Evolutionary conservation across 768 basidiomycete genomes (phyloP), one percentile per base, ranked within the genome.

Genomic region (Kwoniella sp.): DNA sequence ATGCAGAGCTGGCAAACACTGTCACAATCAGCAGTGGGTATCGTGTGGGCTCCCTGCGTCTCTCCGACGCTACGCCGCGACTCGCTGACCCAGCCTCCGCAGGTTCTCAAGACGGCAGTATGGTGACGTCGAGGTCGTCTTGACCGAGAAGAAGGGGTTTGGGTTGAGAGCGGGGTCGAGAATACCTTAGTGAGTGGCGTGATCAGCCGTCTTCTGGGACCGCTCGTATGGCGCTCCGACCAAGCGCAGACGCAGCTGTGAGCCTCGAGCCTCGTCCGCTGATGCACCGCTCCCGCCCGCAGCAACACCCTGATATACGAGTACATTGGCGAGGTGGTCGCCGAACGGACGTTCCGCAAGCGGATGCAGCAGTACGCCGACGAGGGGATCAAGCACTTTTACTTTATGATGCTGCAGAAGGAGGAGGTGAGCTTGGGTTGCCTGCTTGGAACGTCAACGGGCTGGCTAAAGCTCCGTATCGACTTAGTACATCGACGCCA

Each of bases 321-420:
- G 74, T 98, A 99, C 70, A 84, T 98, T 28, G 95, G 95, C 27
- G 95, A 99, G 57, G 90, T 99, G 19, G 88, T 99, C 62, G 86
- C 82, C 52, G 86, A 89, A 29, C 76, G 78, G 10, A 85, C 86
- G 14, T 95, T 99, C 73, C 82, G 86, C 75, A 89, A 88, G 73
- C 84, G 93, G 26, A 96, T 99, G 89, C 82, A 86, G 32, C 85
- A 86, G 8, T 99, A 99, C 70, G 92, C 83, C 2, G 82, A 84
- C 36, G 89, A 95, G 71, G 93, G 93, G 15, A 90, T 96, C 59
- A 80, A 82, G 46, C 95, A 98, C 73, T 99, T 98, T 65, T 99
- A 98, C 77, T 99, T 99, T 73, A 99, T 98, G 95, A 92, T 93
- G 87, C 75, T 99, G 52, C 95, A 99, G 76, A 90, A 88, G 70